Percentiles rank a stretch among this genome's conserved stretches.
These are phyloP conservation scores for Scytalidium sp. DNA, from an alignment of 2,329 filamentous ascomycete species.

Conservation along the genomic window DNA sequence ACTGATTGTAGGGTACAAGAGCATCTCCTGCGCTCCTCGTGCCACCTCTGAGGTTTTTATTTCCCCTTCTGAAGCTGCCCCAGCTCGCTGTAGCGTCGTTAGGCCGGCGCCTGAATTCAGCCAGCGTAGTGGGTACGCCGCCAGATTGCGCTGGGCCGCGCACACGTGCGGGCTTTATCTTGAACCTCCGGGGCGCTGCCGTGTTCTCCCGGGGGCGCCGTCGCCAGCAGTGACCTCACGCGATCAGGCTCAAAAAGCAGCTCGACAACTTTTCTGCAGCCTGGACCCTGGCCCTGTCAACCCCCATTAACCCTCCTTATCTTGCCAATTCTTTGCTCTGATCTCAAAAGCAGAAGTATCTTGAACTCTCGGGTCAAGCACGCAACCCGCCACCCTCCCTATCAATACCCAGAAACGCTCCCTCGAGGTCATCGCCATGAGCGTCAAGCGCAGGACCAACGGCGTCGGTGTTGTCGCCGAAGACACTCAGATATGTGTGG, in stretches of 20 bases:
- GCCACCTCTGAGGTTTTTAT: no score
- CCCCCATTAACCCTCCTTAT: no score
- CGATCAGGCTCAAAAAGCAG: not conserved
- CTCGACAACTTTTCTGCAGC: not conserved
- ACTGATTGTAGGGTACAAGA: no score
- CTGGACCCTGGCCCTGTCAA: not conserved
- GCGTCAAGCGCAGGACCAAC: slow-evolving; percentile 44
- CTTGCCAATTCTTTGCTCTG: no score
- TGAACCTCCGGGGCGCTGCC: not conserved
- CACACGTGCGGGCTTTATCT: no score
- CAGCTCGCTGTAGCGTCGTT: no score
- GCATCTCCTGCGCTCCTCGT: no score
- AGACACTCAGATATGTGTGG: slow-evolving; percentile 94
- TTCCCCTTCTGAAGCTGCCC: no score
- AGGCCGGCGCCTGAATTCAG: no score
- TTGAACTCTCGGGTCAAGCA: no score
- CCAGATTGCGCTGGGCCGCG: not conserved
- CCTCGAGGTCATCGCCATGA: slow-evolving; percentile 42
- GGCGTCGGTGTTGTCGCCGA: slow-evolving; percentile 82
- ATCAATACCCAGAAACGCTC: slow-evolving; percentile 50
- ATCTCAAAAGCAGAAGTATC: no score
- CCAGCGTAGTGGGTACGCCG: no score
- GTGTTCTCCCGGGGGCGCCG: not conserved
- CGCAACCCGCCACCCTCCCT: slow-evolving; percentile 44
- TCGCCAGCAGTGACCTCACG: not conserved